These are phyloP conservation scores for Metschnikowia kofuensis DNA, from an alignment of 805 yeast species.

Conservation along the genomic window DNA sequence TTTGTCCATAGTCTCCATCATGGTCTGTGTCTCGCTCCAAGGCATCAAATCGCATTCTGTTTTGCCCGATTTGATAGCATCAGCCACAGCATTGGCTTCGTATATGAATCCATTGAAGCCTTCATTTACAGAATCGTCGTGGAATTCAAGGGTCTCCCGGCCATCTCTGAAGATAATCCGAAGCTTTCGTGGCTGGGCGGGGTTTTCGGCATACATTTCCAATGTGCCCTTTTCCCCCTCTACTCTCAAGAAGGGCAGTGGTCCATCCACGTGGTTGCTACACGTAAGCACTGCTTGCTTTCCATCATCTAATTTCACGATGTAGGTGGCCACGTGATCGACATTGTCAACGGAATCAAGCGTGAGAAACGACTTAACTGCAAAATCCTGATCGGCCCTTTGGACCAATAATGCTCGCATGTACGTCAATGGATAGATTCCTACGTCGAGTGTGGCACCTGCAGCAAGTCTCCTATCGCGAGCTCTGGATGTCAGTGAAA, in stretches of 20 bases:
- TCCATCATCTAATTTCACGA: conserved; percentile 39
- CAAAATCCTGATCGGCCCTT: conserved; percentile 23
- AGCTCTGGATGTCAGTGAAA: conserved; percentile 31
- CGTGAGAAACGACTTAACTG: conserved; percentile 30
- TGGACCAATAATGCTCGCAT: conserved; percentile 39
- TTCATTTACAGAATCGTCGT: conserved; percentile 25
- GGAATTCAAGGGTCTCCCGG: conserved; percentile 23
- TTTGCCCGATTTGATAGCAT: conserved; percentile 40
- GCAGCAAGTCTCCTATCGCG: conserved; percentile 49
- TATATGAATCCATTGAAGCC: conserved; percentile 50
- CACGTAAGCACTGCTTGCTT: conserved; percentile 38
- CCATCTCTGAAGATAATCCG: conserved; percentile 32
- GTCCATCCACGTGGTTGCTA: conserved; percentile 26
- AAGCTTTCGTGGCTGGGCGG: conserved; percentile 32
- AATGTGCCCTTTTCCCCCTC: conserved; percentile 35
- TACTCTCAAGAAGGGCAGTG: conserved; percentile 28
- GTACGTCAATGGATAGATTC: conserved; percentile 51
- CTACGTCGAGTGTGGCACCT: conserved; percentile 56
- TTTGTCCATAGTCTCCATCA: conserved; percentile 49
- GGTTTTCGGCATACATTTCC: conserved; percentile 30
- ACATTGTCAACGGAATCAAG: conserved; percentile 37
- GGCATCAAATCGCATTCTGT: conserved; percentile 37
- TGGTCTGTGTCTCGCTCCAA: conserved; percentile 44
- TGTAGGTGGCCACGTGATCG: conserved; percentile 38
- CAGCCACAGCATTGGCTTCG: conserved; percentile 55